A percentile compares a stretch with the other conserved stretches of the same genome.
Conservation (phyloP, 208 protist species). For the Leishmania mexicana region DNA sequence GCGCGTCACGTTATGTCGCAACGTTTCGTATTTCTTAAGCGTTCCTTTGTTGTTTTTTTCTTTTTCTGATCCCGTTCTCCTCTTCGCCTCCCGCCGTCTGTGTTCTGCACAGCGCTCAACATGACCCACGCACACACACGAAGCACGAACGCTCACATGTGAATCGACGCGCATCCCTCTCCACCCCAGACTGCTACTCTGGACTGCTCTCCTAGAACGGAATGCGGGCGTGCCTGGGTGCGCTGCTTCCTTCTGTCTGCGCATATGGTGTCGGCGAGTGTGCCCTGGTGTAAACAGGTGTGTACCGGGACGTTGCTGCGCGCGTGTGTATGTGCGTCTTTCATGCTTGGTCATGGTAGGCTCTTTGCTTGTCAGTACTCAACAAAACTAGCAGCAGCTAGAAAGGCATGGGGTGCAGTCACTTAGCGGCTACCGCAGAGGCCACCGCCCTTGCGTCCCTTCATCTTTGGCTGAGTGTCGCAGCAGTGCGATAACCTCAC, state of each 20-base stretch:
- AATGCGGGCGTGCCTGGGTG: not conserved
- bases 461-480: not conserved
- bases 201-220: not conserved
- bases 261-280: not conserved
- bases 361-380: not conserved
- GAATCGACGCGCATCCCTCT: not conserved
- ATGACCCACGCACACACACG: not conserved
- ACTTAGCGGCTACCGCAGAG: not conserved
- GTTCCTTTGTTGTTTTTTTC: not conserved
- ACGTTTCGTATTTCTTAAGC: not conserved
- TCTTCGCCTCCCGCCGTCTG: not conserved
- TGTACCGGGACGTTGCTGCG: not conserved
- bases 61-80: not conserved
- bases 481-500: not conserved
- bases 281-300: not conserved
- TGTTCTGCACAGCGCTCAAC: not conserved
- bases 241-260: not conserved
- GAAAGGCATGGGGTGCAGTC: not conserved
- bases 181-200: not conserved
- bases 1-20: not conserved
- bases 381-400: not conserved
- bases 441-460: not conserved
- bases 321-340: not conserved
- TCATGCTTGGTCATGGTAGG: not conserved
- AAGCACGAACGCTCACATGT: not conserved